Base-by-base conservation (phyloP, 1,284 basidiomycete species). In the Trichosporon asahii region DNA sequence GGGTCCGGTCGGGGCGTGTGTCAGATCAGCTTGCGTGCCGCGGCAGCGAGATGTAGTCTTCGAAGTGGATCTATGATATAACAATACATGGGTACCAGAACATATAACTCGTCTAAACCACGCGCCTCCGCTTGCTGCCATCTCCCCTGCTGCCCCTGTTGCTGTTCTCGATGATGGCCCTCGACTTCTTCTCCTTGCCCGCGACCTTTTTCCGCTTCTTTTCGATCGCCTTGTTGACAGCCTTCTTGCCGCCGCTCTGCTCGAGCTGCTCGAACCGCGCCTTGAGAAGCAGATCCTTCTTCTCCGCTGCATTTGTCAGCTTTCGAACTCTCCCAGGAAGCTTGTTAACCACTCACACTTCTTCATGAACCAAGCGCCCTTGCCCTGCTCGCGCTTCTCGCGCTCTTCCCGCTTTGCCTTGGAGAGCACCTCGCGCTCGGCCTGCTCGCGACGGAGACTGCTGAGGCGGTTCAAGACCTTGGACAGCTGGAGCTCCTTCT, bases 301-400 rank as follows among this genome's bases (percentile, higher is more conserved):
- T 90, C 76, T 92, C 91, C 65, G 88, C 93, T 95, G 69, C 9
- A 44, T 9, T 18, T 3, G 15, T 61, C 21, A 61, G 60, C 55
- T n/a, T n/a, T n/a, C n/a, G n/a, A n/a, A n/a, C 14, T 14, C 0
- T 18, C 14, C 14, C 15, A 1, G 3, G 14, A 23, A 8, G 23
- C 23, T 63, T 37, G 6, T 12, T 12, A 35, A 53, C 1, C 27
- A 76, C 77, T 68, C 68, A 93, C 94, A 85, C 76, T 90, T 86
- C 85, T 98, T 98, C 87, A 98, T 87, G 82, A 88, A 92, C 91
- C 93, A 98, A 21, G 86, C 88, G 12, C 88, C 86, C 84, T 97
- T 97, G 3, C 94, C 94, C 65, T 88, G 82, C 68, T 87, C 86
- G 71, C 88, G 85, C 84, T 91, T 94, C 76, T 89, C 88, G 71